Conservation (phyloP, 148 eudicot genomes). For the Amaranthus hypochondriacus region DNA sequence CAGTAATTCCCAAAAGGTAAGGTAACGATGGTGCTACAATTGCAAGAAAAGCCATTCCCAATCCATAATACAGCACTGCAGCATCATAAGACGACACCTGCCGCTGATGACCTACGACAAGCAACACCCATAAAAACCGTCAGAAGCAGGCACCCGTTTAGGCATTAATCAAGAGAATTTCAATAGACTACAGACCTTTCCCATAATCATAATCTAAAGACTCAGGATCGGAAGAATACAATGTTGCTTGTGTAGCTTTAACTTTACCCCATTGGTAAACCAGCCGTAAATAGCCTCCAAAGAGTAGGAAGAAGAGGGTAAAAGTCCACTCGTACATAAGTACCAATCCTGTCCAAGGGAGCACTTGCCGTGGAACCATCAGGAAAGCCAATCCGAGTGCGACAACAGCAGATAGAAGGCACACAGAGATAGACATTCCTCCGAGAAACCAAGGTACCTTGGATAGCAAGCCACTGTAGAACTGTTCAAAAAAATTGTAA, state of each 20-base stretch:
- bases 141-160: constrained; percentile 10
- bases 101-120: constrained; percentile 62
- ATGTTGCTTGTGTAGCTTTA: constrained; percentile 45
- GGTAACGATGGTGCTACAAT: constrained; percentile 66
- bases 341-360: constrained; percentile 92
- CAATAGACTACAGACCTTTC: constrained; percentile 52
- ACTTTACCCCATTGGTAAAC: constrained; percentile 69
- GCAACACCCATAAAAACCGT: constrained; percentile 11
- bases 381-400: constrained; percentile 62
- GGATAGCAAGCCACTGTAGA: constrained; percentile 48
- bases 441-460: constrained; percentile 80
- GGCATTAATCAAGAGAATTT: background rate
- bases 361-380: constrained; percentile 84
- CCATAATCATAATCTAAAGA: constrained; percentile 55
- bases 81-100: constrained; percentile 52
- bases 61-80: constrained; percentile 61
- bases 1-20: constrained; percentile 72
- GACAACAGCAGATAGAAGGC: constrained; percentile 55
- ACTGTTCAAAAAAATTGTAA: constrained; percentile 33
- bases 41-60: constrained; percentile 72
- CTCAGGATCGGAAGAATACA: constrained; percentile 47
- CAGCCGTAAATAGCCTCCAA: constrained; percentile 69
- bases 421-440: constrained; percentile 58
- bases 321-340: constrained; percentile 93
- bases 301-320: constrained; percentile 61